These are phyloP conservation scores for Pecoramyces ruminantium DNA, from an alignment of 192 early-diverging fungal species.

Conservation along the genomic window DNA sequence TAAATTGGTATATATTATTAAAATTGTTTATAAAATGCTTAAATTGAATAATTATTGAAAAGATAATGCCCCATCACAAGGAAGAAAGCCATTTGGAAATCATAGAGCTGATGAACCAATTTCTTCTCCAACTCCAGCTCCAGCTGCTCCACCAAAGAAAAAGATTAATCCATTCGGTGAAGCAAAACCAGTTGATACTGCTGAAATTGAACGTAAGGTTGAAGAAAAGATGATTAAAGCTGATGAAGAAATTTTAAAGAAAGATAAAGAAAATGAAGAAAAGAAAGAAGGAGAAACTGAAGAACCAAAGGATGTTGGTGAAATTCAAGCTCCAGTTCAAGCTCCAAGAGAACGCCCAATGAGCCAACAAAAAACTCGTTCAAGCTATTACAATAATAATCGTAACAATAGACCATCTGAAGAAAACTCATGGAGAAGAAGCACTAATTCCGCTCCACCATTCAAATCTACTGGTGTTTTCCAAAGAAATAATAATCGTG, in stretches of 20 bases:
- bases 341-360: conserved; percentile 28
- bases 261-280: conserved; percentile 18
- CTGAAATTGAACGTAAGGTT: conserved; percentile 24
- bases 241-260: conserved; percentile 20
- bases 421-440: background rate
- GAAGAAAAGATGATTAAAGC: conserved; percentile 31
- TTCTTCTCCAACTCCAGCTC: background rate
- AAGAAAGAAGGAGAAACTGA: conserved; percentile 11
- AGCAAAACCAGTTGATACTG: conserved; percentile 41
- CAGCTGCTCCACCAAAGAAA: conserved; percentile 6
- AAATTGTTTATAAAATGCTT: too few relatives aligned
- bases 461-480: background rate
- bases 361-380: conserved; percentile 52
- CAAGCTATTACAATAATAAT: background rate
- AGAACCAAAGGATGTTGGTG: conserved; percentile 5
- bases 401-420: background rate
- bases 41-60: too few relatives aligned
- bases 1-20: too few relatives aligned
- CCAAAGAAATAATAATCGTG: background rate
- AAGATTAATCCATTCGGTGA: conserved; percentile 46
- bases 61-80: background rate
- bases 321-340: background rate
- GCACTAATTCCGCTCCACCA: background rate
- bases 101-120: background rate
- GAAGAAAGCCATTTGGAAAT: background rate